Evolutionary conservation across 192 early-diverging fungal species (phyloP), one percentile per base, ranked within the genome.

Genomic region (Coemansia sp.): DNA sequence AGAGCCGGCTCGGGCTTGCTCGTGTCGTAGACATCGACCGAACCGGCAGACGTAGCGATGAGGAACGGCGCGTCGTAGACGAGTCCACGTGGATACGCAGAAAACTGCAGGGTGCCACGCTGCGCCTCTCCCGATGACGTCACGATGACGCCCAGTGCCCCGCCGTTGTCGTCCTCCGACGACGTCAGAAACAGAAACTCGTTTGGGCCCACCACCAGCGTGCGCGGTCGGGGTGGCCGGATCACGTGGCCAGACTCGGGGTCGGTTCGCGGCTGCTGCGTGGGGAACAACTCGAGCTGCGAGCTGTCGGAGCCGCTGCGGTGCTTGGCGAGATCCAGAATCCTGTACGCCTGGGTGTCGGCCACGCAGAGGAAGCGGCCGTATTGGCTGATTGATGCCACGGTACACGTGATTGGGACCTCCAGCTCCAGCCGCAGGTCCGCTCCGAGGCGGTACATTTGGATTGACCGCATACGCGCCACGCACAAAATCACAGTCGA

Each of bases 121-220:
- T 50, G 44, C 3, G 77, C 77, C 68, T 80, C 77, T 56, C 77
- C 77, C 57, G 62, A 27, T 10, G 77, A 71, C 11, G 77, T 74
- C n/a, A 80, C 71, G 3, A 80, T 80, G 24, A 80, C 77, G 41
- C 77, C 77, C 53, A 80, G 41, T 33, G 77, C 29, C 2, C 29
- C 7, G 29, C 7, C 29, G 7, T 60, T 56, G 8, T 62, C 67
- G 19, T 66, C 68, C 14, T 67, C 71, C 3, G 76, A 80, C 17
- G 70, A 32, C 26, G 76, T 72, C 53, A 80, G 57, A 18, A 80
- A 73, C 76, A 80, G 73, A 39, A 80, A 80, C 60, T 80, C 76
- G 57, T 67, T 55, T 15, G 67, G 56, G 0, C 76, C 76, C 2
- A 72, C 76, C 1, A 80, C 76, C 56, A 80, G 63, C 17, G 76